Evolutionary conservation across 208 protist species (phyloP).

Genomic region (Trypanosoma theileri): DNA sequence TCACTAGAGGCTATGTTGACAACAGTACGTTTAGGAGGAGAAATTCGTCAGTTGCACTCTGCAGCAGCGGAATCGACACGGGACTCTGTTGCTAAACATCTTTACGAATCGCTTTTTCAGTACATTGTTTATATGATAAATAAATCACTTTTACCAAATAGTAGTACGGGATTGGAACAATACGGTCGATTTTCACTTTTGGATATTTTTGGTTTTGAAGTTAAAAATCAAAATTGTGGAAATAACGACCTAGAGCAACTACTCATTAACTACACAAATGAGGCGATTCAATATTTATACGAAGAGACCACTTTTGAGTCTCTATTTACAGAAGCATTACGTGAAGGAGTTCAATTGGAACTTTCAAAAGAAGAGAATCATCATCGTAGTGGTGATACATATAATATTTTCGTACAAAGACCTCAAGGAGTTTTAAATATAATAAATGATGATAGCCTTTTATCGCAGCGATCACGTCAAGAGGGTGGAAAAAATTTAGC

Average conservation of each 20-base stretch:
- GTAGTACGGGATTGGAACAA: neutral
- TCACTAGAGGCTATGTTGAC: slow-evolving; percentile 16
- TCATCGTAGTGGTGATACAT: neutral
- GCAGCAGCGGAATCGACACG: slow-evolving; percentile 18
- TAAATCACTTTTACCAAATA: neutral
- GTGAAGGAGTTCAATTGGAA: slow-evolving; percentile 22
- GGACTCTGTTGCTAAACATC: slow-evolving; percentile 15
- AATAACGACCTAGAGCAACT: slow-evolving; percentile 31
- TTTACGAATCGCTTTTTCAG: slow-evolving; percentile 31
- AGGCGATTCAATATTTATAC: slow-evolving; percentile 25
- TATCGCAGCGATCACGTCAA: slow-evolving; percentile 20
- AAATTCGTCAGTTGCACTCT: slow-evolving; percentile 22
- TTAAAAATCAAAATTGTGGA: slow-evolving; percentile 15
- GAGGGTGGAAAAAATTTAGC: slow-evolving; percentile 22
- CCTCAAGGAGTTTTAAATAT: slow-evolving; percentile 25
- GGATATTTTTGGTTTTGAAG: slow-evolving; percentile 33
- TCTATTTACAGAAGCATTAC: slow-evolving; percentile 15
- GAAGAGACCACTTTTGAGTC: slow-evolving; percentile 20
- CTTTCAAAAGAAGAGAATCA: neutral
- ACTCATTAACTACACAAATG: slow-evolving; percentile 31
- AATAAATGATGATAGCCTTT: slow-evolving; percentile 24
- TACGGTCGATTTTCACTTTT: slow-evolving; percentile 14
- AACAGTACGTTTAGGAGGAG: slow-evolving; percentile 20
- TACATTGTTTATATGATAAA: slow-evolving; percentile 15
- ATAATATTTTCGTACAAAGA: slow-evolving; percentile 16